Evolutionary conservation across 495 filamentous ascomycete species (phyloP).

Genomic region (Neurospora cerealis): DNA sequence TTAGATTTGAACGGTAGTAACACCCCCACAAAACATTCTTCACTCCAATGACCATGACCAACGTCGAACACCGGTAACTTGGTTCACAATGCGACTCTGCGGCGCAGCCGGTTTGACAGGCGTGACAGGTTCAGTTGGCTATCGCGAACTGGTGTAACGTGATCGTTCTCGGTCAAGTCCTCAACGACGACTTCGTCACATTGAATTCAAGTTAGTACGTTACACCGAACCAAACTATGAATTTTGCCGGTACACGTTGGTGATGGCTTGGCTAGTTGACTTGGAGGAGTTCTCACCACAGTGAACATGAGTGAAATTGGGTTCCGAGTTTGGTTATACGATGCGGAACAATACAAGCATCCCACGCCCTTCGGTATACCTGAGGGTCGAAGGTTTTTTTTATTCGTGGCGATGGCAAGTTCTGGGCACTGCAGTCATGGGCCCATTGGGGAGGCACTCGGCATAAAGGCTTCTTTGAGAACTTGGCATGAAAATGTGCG

Average conservation of each 20-base stretch:
- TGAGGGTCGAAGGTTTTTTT: not conserved
- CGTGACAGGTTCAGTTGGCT: not conserved
- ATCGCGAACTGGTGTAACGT: not conserved
- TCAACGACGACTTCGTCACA: not conserved
- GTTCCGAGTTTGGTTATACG: not conserved
- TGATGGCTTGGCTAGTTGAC: not conserved
- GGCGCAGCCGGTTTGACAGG: not conserved
- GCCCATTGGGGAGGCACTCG: not conserved
- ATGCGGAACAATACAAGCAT: not conserved
- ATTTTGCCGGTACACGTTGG: not conserved
- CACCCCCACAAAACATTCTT: not conserved
- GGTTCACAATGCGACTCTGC: not conserved
- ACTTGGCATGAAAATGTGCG: not conserved
- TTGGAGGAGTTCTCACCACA: not conserved
- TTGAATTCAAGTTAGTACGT: not conserved
- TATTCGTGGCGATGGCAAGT: not conserved
- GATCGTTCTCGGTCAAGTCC: not conserved
- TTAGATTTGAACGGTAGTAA: not conserved
- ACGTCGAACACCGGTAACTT: not conserved
- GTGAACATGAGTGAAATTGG: not conserved
- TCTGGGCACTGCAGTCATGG: not conserved
- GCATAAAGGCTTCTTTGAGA: not conserved
- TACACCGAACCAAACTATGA: not conserved
- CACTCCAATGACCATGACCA: not conserved
- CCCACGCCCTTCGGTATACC: not conserved